phyloP scores from a whole-genome alignment of 78 protist species.

The Emiliania huxleyi region DNA sequence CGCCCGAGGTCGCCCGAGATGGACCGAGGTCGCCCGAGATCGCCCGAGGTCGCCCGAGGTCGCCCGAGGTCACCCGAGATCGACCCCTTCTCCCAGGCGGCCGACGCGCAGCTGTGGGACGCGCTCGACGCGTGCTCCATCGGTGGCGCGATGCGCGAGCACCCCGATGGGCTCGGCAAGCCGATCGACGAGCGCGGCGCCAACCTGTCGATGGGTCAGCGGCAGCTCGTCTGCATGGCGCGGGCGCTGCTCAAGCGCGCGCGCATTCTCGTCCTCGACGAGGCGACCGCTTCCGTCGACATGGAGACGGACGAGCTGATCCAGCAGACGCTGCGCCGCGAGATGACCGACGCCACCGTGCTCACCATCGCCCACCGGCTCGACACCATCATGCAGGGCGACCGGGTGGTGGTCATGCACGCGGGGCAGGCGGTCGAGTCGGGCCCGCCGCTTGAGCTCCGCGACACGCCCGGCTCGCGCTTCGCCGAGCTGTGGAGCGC shows the following conservation, averaged over 20 bases:
- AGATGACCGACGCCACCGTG: slow-evolving; percentile 71
- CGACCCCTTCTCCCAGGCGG: slow-evolving; percentile 16
- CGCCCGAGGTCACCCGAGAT: too few species aligned
- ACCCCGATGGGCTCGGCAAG: slow-evolving; percentile 32
- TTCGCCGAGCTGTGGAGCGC: neutral
- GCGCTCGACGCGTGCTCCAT: slow-evolving; percentile 56
- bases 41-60: too few species aligned
- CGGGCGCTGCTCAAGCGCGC: slow-evolving; percentile 83
- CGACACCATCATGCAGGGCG: slow-evolving; percentile 78
- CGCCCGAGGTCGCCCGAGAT: too few species aligned
- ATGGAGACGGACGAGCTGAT: slow-evolving; percentile 59
- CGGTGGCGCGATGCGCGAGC: neutral
- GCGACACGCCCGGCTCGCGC: neutral
- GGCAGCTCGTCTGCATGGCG: slow-evolving; percentile 89
- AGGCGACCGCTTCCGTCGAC: slow-evolving; percentile 75
- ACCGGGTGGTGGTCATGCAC: slow-evolving; percentile 68
- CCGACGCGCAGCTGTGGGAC: slow-evolving; percentile 56
- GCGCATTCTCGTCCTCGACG: slow-evolving; percentile 73
- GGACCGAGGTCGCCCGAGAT: too few species aligned
- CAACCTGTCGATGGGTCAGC: slow-evolving; percentile 77
- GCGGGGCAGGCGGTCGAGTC: slow-evolving; percentile 32
- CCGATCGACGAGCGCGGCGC: slow-evolving; percentile 52
- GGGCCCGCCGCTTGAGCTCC: slow-evolving; percentile 50
- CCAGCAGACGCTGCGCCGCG: slow-evolving; percentile 51
- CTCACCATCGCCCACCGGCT: slow-evolving; percentile 92